Evolutionary conservation across 2,329 filamentous ascomycete species (phyloP), one percentile per base, ranked within the genome.

Genomic region (Capronia coronata): DNA sequence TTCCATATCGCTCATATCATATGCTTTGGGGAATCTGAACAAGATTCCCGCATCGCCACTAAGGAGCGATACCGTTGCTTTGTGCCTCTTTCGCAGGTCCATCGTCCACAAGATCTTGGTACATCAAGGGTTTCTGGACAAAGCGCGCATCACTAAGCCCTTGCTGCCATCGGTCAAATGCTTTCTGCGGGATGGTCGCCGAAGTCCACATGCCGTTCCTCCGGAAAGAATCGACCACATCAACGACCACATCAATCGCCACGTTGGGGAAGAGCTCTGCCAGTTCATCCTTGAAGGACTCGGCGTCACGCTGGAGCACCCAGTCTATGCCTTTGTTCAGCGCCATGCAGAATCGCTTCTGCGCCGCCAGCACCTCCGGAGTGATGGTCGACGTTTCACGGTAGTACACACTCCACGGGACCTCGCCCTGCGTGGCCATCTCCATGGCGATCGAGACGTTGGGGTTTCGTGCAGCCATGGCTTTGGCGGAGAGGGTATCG

Each of bases 331-430:
- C 49, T 25, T 44, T 38, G 27, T 16, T 18, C 21, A 52, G 44
- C 19, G 23, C 49, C n/a, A 48, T 30, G 19, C 39, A 48, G 34
- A 52, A 52, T 10, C 49, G 39, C 49, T 32, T 52, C 49, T 52
- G 49, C 30, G 23, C 21, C 8, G 48, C 49, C 7, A 43, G 45
- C 11, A 52, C 11, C 16, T 34, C 39, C 19, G 44, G 49, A n/a
- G 49, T 52, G 30, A 52, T 34, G 8, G 49, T 48, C 16, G 39
- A 16, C 2, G 45, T 48, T 29, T 52, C 49, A 2, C 49, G 39
- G 27, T 52, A 52, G 34, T 52, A 52, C 9, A 52, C 49, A 34
- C 49, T 52, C 49, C 49, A 52, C n/a, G 49, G 49, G n/a, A 52
- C 40, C 11, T 52, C 49, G 25, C 49, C 49, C 9, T 52, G 49